Conservation (phyloP, 257 asterid genomes). For the Fraxinus cuspidata region DNA sequence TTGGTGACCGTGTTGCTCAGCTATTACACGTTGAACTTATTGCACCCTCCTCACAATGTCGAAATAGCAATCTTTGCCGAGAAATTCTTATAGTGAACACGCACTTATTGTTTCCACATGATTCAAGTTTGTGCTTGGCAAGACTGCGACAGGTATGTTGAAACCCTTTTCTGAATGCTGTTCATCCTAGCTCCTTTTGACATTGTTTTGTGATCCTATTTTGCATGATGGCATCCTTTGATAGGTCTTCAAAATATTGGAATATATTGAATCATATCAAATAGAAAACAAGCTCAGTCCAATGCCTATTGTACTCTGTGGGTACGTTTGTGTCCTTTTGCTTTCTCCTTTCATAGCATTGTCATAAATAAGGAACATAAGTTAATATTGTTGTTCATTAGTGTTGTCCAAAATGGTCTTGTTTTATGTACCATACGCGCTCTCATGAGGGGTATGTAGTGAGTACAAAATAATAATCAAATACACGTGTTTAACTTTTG, state of each 20-base stretch:
- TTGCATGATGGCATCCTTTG: background rate
- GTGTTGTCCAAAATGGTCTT: background rate
- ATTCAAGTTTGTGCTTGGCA: slow-evolving; percentile 90
- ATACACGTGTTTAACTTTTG: slow-evolving; percentile 21
- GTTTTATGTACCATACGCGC: background rate
- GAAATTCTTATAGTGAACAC: slow-evolving; percentile 96
- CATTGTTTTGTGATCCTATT: background rate
- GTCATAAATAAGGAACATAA: background rate
- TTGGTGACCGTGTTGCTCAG: slow-evolving; percentile 99
- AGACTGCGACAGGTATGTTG: slow-evolving; percentile 85
- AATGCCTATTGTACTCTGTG: slow-evolving; percentile 90
- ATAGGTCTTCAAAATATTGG: slow-evolving; percentile 91
- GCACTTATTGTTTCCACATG: slow-evolving; percentile 87
- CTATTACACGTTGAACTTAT: slow-evolving; percentile 83
- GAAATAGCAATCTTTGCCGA: slow-evolving; percentile 55
- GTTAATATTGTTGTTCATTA: background rate
- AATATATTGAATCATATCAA: slow-evolving; percentile 82
- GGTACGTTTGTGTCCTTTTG: slow-evolving; percentile 45
- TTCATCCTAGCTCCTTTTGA: background rate
- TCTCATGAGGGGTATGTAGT: background rate
- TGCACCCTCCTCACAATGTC: slow-evolving; percentile 55
- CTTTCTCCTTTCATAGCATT: background rate
- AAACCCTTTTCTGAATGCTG: background rate
- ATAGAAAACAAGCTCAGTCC: slow-evolving; percentile 86
- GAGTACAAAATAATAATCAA: slow-evolving; percentile 18